These are phyloP conservation scores for Aspergillus panamensis DNA, from an alignment of 495 filamentous ascomycete genomes.

Conservation along the genomic window DNA sequence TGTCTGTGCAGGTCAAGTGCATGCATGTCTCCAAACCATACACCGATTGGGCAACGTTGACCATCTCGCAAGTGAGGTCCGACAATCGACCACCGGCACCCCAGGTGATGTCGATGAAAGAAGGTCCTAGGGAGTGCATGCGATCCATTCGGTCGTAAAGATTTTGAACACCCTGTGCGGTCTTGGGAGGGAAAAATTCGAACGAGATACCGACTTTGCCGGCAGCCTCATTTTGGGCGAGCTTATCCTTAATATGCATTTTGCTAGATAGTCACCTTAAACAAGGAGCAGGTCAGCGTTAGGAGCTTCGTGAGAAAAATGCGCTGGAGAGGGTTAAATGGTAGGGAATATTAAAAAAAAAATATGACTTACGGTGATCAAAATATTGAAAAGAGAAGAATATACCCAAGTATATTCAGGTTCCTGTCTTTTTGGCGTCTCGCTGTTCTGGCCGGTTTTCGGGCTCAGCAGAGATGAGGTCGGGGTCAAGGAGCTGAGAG, in stretches of 20 bases:
- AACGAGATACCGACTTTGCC: constrained; percentile 89
- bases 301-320: too few relatives aligned
- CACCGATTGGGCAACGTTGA: constrained; percentile 91
- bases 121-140: constrained; percentile 90
- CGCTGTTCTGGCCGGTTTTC: neutral
- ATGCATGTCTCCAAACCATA: constrained; percentile 98
- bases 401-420: neutral
- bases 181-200: constrained; percentile 99
- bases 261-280: constrained; percentile 16
- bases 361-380: neutral
- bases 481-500: neutral
- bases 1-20: constrained; percentile 98
- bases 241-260: constrained; percentile 91
- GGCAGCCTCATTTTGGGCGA: constrained; percentile 73
- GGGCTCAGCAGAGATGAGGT: neutral
- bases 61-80: constrained; percentile 95
- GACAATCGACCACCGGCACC: constrained; percentile 90
- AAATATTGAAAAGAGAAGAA: neutral
- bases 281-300: neutral
- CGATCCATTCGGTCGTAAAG: constrained; percentile 99
- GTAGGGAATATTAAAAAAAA: too few relatives aligned
- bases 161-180: constrained; percentile 95
- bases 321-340: too few relatives aligned
- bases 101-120: constrained; percentile 99
- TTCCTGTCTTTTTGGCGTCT: too few relatives aligned